These are phyloP conservation scores for Nidula niveotomentosa DNA, from an alignment of 1,284 basidiomycete genomes.

Conservation along the genomic window DNA sequence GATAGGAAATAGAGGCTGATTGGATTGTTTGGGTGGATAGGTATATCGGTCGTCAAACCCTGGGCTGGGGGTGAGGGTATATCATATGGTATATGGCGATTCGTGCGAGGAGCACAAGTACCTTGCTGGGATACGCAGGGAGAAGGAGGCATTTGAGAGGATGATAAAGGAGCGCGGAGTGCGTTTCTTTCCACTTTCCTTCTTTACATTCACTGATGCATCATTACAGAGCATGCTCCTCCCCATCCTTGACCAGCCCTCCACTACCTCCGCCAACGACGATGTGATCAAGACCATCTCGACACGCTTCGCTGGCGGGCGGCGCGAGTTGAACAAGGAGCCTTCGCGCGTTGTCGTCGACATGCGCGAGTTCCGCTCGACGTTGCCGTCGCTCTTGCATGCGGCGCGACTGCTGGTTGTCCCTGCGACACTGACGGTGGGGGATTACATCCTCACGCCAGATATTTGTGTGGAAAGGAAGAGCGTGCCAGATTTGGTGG, in stretches of 20 bases:
- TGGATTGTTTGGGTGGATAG: slow-evolving; percentile 39
- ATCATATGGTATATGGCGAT: slow-evolving; percentile 92
- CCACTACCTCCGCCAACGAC: slow-evolving; percentile 42
- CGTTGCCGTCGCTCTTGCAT: slow-evolving; percentile 89
- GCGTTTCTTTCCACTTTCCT: slow-evolving; percentile 27
- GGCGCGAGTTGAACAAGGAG: slow-evolving; percentile 65
- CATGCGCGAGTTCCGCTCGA: slow-evolving; percentile 95
- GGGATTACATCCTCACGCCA: slow-evolving; percentile 95
- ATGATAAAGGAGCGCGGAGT: slow-evolving; percentile 93
- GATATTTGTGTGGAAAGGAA: slow-evolving; percentile 98
- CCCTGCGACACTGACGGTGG: slow-evolving; percentile 91
- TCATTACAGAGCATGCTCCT: slow-evolving; percentile 81
- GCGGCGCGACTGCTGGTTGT: slow-evolving; percentile 81
- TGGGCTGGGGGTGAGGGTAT: slow-evolving; percentile 85
- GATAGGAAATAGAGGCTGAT: too few species aligned
- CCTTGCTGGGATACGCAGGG: slow-evolving; percentile 82
- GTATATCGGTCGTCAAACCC: slow-evolving; percentile 84
- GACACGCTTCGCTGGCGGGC: slow-evolving; percentile 85
- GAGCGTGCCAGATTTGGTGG: slow-evolving; percentile 88
- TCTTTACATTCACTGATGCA: not conserved
- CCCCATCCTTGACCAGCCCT: slow-evolving; percentile 80
- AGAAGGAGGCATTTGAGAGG: slow-evolving; percentile 94
- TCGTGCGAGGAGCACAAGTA: slow-evolving; percentile 97
- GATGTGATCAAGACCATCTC: slow-evolving; percentile 85
- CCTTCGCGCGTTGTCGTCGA: slow-evolving; percentile 90